Evolutionary conservation across 2,329 filamentous ascomycete genomes (phyloP).

Genomic region (Aspergillus eucalypticola): DNA sequence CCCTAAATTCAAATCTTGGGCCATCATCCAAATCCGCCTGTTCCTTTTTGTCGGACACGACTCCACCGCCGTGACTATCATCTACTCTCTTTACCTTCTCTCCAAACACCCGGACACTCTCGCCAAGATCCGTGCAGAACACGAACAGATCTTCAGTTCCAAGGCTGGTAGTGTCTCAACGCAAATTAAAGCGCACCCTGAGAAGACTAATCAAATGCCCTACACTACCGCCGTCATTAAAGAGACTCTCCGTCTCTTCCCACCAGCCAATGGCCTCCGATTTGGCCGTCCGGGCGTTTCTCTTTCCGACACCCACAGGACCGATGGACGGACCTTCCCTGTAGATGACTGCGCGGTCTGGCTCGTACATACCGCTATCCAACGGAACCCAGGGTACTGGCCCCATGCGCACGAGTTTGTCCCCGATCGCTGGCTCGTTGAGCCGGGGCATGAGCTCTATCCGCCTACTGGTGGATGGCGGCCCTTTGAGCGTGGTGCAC

Average conservation of each 20-base stretch:
- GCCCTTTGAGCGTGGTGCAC: conserved; percentile 51
- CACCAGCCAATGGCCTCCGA: conserved; percentile 35
- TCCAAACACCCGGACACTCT: background rate
- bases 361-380: conserved; percentile 17
- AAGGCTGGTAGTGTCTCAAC: no score
- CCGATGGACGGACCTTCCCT: conserved; percentile 15
- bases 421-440: conserved; percentile 39
- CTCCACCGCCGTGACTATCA: conserved; percentile 8
- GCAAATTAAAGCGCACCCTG: background rate
- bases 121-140: conserved; percentile 2
- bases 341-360: conserved; percentile 17
- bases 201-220: conserved; percentile 49
- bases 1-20: conserved; percentile 2
- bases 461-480: conserved; percentile 46
- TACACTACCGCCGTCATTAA: conserved; percentile 59
- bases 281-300: conserved; percentile 12
- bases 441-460: conserved; percentile 20
- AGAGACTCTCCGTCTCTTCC: conserved; percentile 57
- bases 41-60: conserved; percentile 17
- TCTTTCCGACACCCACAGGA: background rate
- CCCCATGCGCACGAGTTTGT: conserved; percentile 31
- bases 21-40: conserved; percentile 7
- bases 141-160: conserved; percentile 8
- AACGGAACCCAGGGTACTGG: conserved; percentile 20
- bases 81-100: conserved; percentile 5